phyloP scores from a whole-genome alignment of 2,329 filamentous ascomycete species.

The Acrodontium crateriforme region DNA sequence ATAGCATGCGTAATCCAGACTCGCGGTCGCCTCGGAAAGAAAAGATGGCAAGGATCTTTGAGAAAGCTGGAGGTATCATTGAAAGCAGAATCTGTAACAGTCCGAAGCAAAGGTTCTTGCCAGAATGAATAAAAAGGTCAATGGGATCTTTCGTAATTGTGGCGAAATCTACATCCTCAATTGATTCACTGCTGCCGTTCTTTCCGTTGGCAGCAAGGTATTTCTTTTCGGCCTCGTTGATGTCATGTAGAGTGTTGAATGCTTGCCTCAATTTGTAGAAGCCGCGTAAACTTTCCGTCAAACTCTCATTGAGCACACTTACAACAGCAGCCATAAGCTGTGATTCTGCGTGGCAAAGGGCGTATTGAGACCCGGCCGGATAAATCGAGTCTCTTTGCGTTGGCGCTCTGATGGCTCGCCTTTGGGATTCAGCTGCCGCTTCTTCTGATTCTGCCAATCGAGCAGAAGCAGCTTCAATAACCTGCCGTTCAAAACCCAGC shows the following conservation, averaged over 20 bases:
- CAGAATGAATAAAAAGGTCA: conserved; percentile 81
- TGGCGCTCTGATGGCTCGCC: conserved; percentile 54
- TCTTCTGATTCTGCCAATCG: conserved; percentile 63
- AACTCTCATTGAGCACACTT: conserved; percentile 77
- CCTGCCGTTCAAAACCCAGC: conserved; percentile 79
- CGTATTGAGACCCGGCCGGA: conserved; percentile 72
- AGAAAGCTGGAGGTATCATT: conserved; percentile 82
- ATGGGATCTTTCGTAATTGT: conserved; percentile 55
- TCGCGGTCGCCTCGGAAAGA: conserved; percentile 84
- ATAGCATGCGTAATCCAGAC: conserved; percentile 70
- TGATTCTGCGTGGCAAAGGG: conserved; percentile 68
- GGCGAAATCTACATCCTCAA: conserved; percentile 38
- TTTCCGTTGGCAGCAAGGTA: conserved; percentile 25
- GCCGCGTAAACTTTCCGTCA: conserved; percentile 79
- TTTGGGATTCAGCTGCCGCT: conserved; percentile 61
- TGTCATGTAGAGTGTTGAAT: conserved; percentile 65
- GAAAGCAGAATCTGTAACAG: conserved; percentile 77
- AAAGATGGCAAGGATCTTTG: conserved; percentile 71
- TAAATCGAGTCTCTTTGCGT: conserved; percentile 52
- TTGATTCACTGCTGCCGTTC: not conserved
- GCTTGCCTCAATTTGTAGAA: conserved; percentile 91
- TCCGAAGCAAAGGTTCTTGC: conserved; percentile 79
- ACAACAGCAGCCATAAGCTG: conserved; percentile 85
- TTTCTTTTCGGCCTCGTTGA: conserved; percentile 60
- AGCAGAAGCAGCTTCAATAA: conserved; percentile 71